Evolutionary conservation across 2,329 filamentous ascomycete genomes (phyloP), one percentile per base, ranked within the genome.

Genomic region (Pleomassaria siparia): DNA sequence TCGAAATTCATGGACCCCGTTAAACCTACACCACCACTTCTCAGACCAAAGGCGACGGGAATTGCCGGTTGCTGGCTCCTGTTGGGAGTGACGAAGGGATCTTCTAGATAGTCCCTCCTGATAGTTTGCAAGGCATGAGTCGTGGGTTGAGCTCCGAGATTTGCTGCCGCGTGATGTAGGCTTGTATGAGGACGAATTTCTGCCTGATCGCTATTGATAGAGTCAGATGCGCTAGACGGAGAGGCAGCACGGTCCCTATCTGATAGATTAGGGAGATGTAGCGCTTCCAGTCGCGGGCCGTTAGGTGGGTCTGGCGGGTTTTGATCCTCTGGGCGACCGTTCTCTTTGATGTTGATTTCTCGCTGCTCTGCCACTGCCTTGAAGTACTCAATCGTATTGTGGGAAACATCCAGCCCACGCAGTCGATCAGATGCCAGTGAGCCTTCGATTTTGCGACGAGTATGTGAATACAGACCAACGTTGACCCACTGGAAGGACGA

Each of bases 381-480:
- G 57, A 77, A 77, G 53, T 74, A 73, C 7, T 64, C 59, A 1
- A 77, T 55, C 1, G 71, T 68, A 45, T 73, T 64, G 41, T 59
- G 63, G 28, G 68, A 58, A 16, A 69, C 50, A 4, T 66, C 69
- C 43, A 72, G 55, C 4, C 64, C 67, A 44, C 65, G 66, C 24
- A 75, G 47, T n/a, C 69, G 63, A 50, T 74, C 71, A 2, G 69
- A 64, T 5, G 70, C 72, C 4, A 77, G 60, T 28, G 70, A 69
- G 5, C 76, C 76, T 52, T 77, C 74, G 2, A 74, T 66, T 44
- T 59, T 69, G 58, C 71, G 69, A 40, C 70, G 69, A 12, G 59
- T 67, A 47, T 74, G 70, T 26, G 67, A 72, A 50, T 71, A 77
- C 21, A 67, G 64, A 2, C 75, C 75, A 30, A 77, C 70, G 46